These are phyloP conservation scores for Aspergillus funiculosus DNA, from an alignment of 495 filamentous ascomycete genomes.

Conservation along the genomic window DNA sequence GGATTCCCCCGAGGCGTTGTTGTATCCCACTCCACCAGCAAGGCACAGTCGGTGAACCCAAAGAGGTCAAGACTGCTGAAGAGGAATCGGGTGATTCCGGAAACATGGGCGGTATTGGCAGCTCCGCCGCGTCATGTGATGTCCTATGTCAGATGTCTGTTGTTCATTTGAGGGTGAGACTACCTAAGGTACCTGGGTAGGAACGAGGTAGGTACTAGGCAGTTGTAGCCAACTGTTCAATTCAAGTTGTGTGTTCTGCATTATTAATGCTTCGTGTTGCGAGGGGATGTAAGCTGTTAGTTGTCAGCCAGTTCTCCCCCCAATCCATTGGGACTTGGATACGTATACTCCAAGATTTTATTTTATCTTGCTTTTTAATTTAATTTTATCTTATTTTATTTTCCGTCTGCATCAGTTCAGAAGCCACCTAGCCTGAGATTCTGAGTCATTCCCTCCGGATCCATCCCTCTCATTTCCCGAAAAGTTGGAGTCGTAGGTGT, in stretches of 20 bases:
- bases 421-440: not conserved
- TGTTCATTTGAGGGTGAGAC: no score
- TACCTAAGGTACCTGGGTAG: no score
- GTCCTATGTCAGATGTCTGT: constrained; percentile 3
- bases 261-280: no score
- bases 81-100: constrained; percentile 26
- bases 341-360: not conserved
- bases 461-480: not conserved
- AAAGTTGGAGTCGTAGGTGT: not conserved
- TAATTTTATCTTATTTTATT: no score
- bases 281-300: no score
- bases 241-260: no score
- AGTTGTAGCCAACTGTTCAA: no score
- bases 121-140: constrained; percentile 31
- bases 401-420: constrained; percentile 5
- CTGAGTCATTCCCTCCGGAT: constrained; percentile 7
- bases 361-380: no score
- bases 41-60: constrained; percentile 34
- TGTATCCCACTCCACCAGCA: constrained; percentile 16
- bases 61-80: constrained; percentile 28
- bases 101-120: constrained; percentile 15
- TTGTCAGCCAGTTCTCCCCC: not conserved
- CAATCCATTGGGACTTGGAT: not conserved
- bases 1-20: constrained; percentile 22
- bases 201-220: no score